Conservation (phyloP, 2,329 filamentous ascomycete species). For the Arthrobotrys sinensis region DNA sequence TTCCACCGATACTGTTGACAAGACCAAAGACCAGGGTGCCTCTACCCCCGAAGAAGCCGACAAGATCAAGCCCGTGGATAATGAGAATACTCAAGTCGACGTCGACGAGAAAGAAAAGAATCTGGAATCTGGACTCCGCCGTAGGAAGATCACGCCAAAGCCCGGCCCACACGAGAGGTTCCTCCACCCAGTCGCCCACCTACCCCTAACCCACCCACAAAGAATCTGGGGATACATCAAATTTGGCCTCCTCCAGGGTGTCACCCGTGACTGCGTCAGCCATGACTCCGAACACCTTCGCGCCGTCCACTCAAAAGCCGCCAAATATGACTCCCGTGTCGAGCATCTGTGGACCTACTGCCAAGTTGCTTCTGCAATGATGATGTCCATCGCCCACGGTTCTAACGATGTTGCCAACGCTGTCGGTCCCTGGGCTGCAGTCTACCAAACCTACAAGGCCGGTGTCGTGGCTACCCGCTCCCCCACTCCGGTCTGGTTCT, state of each 20-base stretch:
- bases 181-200: slow-evolving; percentile 66
- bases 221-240: slow-evolving; percentile 68
- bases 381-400: slow-evolving; percentile 80
- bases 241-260: slow-evolving; percentile 69
- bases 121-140: slow-evolving; percentile 12
- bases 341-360: slow-evolving; percentile 78
- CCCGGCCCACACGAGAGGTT: slow-evolving; percentile 66
- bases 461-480: slow-evolving; percentile 70
- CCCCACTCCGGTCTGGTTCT: slow-evolving; percentile 75
- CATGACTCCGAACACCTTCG: slow-evolving; percentile 71
- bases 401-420: slow-evolving; percentile 78
- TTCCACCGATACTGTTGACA: not conserved
- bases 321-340: slow-evolving; percentile 75
- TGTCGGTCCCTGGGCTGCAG: slow-evolving; percentile 76
- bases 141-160: slow-evolving; percentile 31
- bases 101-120: slow-evolving; percentile 21
- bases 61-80: not conserved
- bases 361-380: slow-evolving; percentile 78
- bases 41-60: not conserved
- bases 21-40: not conserved
- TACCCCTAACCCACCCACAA: slow-evolving; percentile 65
- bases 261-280: slow-evolving; percentile 67
- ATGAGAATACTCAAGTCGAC: not conserved
- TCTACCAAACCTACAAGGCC: slow-evolving; percentile 75
- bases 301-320: slow-evolving; percentile 73